These are phyloP conservation scores for Cyclotella kingstonii DNA, from an alignment of 108 stramenopile species.

Conservation along the genomic window DNA sequence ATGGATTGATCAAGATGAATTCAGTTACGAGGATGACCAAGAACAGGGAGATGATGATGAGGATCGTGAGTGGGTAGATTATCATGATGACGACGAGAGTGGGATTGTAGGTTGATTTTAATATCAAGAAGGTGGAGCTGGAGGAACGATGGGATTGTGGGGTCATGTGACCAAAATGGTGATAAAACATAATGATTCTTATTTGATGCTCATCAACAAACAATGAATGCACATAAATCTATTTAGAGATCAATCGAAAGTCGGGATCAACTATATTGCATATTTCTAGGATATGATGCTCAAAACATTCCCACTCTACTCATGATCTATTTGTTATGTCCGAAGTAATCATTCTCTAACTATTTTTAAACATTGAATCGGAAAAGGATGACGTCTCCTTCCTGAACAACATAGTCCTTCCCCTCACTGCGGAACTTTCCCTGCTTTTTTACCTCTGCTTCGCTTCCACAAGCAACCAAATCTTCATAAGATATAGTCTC, in stretches of 20 bases:
- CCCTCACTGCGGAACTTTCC: conserved; percentile 95
- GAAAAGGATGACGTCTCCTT: conserved; percentile 98
- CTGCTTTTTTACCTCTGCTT: conserved; percentile 86
- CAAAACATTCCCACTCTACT: no score
- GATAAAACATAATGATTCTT: not conserved
- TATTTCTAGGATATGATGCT: no score
- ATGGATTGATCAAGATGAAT: conserved; percentile 40
- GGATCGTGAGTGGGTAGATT: conserved; percentile 12
- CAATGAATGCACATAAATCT: no score
- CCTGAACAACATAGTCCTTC: conserved; percentile 97
- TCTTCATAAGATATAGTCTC: conserved; percentile 95
- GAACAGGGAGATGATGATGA: conserved; percentile 16
- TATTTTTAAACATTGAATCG: conserved; percentile 92
- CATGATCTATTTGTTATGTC: no score
- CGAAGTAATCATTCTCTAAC: no score
- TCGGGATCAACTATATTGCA: no score
- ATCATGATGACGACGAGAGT: conserved; percentile 16
- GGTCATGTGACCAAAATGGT: not conserved
- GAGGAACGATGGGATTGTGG: not conserved
- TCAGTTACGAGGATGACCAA: conserved; percentile 11
- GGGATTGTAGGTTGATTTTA: conserved; percentile 17
- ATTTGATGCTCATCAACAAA: no score
- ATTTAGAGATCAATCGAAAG: no score
- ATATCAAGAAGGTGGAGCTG: conserved; percentile 8
- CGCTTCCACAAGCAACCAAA: conserved; percentile 85